Conservation (phyloP, 2,329 filamentous ascomycete species). For the Cyphellophora attinorum region DNA sequence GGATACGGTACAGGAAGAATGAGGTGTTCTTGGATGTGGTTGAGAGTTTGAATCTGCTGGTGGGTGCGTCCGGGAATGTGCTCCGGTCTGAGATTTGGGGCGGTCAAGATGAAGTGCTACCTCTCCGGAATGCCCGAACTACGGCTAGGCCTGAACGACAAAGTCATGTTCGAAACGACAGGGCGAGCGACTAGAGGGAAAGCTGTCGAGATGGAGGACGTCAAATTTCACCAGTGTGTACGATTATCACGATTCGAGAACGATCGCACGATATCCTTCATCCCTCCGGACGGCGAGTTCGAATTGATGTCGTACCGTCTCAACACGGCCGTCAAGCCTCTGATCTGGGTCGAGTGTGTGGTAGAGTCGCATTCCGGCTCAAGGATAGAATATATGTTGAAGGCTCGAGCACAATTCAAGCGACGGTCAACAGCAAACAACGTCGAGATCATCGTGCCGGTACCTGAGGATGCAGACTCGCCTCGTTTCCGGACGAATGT, state of each 20-base stretch:
- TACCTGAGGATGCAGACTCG: conserved; percentile 92
- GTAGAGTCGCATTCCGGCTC: conserved; percentile 94
- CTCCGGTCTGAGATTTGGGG: conserved; percentile 89
- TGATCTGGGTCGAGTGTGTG: conserved; percentile 98
- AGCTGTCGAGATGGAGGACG: conserved; percentile 98
- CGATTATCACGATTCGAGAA: conserved; percentile 94
- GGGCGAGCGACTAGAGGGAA: conserved; percentile 89
- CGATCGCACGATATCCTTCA: conserved; percentile 96
- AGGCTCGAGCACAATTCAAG: conserved; percentile 97
- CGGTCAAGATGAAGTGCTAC: conserved; percentile 99
- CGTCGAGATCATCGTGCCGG: conserved; percentile 93
- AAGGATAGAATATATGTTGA: conserved; percentile 97
- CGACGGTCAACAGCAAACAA: conserved; percentile 96
- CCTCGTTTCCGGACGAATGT: conserved; percentile 97
- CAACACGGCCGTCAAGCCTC: conserved; percentile 95
- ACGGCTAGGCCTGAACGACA: conserved; percentile 90
- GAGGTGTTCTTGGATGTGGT: conserved; percentile 98
- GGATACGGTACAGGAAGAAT: conserved; percentile 97
- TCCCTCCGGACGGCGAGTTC: conserved; percentile 95
- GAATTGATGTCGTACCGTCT: conserved; percentile 98
- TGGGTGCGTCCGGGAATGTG: conserved; percentile 89
- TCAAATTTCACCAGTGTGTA: conserved; percentile 99
- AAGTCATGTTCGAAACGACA: conserved; percentile 99
- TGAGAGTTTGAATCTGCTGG: conserved; percentile 90
- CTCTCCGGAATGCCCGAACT: conserved; percentile 96